Percentiles rank a stretch among this genome's conserved stretches.
phyloP scores from a whole-genome alignment of 331 rosid species.

The Saraca asoca region DNA sequence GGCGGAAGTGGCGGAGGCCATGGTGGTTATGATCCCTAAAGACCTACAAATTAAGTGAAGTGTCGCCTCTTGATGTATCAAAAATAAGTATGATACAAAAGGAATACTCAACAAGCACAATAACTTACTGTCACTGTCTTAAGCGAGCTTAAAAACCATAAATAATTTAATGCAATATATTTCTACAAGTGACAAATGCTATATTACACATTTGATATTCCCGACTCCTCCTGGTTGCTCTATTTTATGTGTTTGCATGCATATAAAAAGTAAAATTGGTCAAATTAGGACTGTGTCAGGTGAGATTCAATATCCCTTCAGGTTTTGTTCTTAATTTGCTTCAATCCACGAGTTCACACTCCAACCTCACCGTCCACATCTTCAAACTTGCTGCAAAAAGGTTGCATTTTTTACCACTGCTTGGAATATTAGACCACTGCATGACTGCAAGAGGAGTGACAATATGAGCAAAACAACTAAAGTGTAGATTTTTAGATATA shows the following conservation, averaged over 20 bases:
- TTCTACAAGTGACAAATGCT: slow-evolving; percentile 24
- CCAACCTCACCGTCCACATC: no score
- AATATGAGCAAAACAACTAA: slow-evolving; percentile 35
- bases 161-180: not conserved
- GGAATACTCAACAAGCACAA: slow-evolving; percentile 6
- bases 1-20: slow-evolving; percentile 46
- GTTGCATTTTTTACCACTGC: no score
- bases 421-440: slow-evolving; percentile 68
- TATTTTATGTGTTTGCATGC: no score
- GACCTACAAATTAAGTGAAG: slow-evolving; percentile 4
- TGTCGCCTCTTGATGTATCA: slow-evolving; percentile 10
- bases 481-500: no score
- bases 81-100: slow-evolving; percentile 35
- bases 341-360: no score
- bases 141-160: not conserved
- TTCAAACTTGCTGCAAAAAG: no score
- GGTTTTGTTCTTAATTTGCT: no score
- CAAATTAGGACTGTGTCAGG: no score
- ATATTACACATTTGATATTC: no score
- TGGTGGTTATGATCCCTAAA: slow-evolving; percentile 47
- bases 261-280: no score
- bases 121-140: not conserved
- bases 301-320: no score
- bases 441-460: slow-evolving; percentile 60
- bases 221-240: no score